Conservation (phyloP, 192 early-diverging fungal genomes). For the Coemansia sp. region DNA sequence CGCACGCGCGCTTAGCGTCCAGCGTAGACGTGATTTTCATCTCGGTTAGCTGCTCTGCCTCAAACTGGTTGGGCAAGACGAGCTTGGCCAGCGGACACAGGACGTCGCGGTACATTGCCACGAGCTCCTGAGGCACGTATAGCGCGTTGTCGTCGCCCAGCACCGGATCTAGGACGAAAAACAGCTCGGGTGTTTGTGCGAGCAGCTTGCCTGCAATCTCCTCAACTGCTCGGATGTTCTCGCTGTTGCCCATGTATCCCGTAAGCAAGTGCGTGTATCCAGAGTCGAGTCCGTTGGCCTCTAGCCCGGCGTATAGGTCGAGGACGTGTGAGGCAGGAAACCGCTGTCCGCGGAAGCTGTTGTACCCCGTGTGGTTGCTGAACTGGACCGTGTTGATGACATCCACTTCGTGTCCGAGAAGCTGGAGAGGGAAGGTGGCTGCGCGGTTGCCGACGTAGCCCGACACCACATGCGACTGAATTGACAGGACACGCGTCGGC, state of each 20-base stretch:
- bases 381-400: conserved; percentile 93
- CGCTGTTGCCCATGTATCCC: conserved; percentile 85
- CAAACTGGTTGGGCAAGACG: conserved; percentile 92
- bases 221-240: conserved; percentile 62
- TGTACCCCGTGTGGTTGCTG: conserved; percentile 93
- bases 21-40: conserved; percentile 55
- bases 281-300: conserved; percentile 69
- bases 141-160: conserved; percentile 87
- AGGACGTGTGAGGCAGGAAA: conserved; percentile 66
- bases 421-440: conserved; percentile 90
- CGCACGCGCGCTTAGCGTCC: conserved; percentile 61
- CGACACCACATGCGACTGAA: conserved; percentile 69
- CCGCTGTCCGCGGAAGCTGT: conserved; percentile 70
- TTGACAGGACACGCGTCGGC: conserved; percentile 48
- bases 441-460: conserved; percentile 85
- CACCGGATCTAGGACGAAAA: conserved; percentile 81
- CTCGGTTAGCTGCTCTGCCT: conserved; percentile 77
- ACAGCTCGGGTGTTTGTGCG: conserved; percentile 40
- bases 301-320: conserved; percentile 72
- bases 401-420: conserved; percentile 90
- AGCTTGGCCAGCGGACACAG: conserved; percentile 72
- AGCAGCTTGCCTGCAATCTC: conserved; percentile 61
- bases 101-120: conserved; percentile 76
- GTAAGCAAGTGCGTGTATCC: conserved; percentile 82
- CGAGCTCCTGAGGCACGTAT: conserved; percentile 79